A percentile compares a stretch with the other conserved stretches of the same genome.
Conservation (phyloP, 352 stramenopile genomes). For the Phytophthora constricta region DNA sequence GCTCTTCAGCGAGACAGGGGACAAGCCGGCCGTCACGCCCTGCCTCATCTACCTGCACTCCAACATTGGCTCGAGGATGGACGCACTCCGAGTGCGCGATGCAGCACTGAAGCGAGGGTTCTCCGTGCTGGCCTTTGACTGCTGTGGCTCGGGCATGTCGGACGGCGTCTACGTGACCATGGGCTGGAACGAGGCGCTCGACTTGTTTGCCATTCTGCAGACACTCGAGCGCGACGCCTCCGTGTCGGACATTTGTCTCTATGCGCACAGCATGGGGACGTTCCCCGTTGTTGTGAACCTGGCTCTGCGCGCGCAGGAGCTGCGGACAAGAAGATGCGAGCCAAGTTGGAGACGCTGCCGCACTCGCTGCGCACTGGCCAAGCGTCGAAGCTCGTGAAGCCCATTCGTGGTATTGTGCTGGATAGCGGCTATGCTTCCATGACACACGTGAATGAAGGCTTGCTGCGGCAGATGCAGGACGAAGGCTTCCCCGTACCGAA, state of each 20-base stretch:
- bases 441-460: conserved; percentile 65
- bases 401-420: conserved; percentile 74
- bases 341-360: conserved; percentile 66
- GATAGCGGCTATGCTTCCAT: conserved; percentile 81
- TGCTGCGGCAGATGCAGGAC: conserved; percentile 66
- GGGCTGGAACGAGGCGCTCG: conserved; percentile 82
- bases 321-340: conserved; percentile 50
- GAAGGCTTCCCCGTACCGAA: conserved; percentile 80
- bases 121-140: conserved; percentile 86
- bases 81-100: conserved; percentile 72
- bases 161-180: conserved; percentile 89
- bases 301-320: conserved; percentile 59
- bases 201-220: conserved; percentile 77
- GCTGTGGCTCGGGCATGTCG: conserved; percentile 73
- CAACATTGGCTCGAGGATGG: conserved; percentile 81
- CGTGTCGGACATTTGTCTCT: conserved; percentile 71
- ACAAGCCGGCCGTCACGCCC: conserved; percentile 26
- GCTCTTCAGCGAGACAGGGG: conserved; percentile 43
- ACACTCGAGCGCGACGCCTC: conserved; percentile 53
- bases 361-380: conserved; percentile 55
- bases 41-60: conserved; percentile 86
- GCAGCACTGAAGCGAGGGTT: conserved; percentile 69
- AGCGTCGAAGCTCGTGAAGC: conserved; percentile 52
- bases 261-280: conserved; percentile 85
- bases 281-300: conserved; percentile 85